Base-by-base conservation (phyloP, 257 asterid genomes). In the Forsythia suspensa region DNA sequence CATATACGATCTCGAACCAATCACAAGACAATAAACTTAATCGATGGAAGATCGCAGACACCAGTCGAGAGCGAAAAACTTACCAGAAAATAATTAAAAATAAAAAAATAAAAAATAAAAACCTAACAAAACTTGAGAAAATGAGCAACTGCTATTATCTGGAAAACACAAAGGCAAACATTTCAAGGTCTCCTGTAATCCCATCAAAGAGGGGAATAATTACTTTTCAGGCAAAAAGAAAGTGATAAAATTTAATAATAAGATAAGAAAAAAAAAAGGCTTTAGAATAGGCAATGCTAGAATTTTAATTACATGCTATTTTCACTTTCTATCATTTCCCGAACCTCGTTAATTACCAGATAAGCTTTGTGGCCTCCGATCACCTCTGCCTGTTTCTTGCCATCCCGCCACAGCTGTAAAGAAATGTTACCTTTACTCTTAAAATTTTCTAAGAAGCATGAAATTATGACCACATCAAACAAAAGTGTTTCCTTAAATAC, bases 341-440 rank as follows among this genome's bases (percentile, higher is more conserved):
- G 89, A 72, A 93, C 87, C 82, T 95, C 98, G 43, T 82, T 93
- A 6, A 95, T 89, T 29, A 95, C 99, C 82, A 95, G 78, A 85
- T 90, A 85, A 29, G 97, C 94, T 84, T 89, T 89, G 82, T 91
- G 90, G 81, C 97, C 93, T 71, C 98, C 99, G 39, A 93, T 93
- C 86, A 95, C 96, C 92, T 95, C 99, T 0, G 67, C 90, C 74
- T 85, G 90, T 82, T 93, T 93, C 89, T 89, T 78, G n/a, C 97
- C 93, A 80, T 91, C 92, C 81, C 80, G 88, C 99, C 99, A 95
- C 48, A 93, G 84, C 98, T 95, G 91, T 76, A 42, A 71, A 52
- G 6, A 18, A 71, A 81, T 63, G 29, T 5, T 43, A 41, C 6
- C 36, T 44, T 74, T 76, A 51, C 12, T 44, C 37, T 43, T 13